These are phyloP conservation scores for Blastomyces gilchristii DNA, from an alignment of 2,329 filamentous ascomycete genomes.

Conservation along the genomic window DNA sequence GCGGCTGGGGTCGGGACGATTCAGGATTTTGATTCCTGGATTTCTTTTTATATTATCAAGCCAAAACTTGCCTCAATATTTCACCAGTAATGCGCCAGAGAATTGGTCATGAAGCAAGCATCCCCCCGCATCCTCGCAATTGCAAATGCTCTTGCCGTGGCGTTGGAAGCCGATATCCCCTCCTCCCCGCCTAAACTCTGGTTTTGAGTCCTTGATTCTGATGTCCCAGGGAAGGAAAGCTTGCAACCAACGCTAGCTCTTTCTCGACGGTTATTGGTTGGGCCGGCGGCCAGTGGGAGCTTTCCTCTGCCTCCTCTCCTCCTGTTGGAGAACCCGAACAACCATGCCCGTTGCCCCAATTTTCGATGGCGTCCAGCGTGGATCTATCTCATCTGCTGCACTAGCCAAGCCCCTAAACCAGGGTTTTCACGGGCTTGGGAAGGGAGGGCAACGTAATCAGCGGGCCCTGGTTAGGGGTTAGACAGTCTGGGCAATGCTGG, in stretches of 20 bases:
- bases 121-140: too few relatives aligned
- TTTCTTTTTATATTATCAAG: neutral
- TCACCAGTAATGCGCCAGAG: too few relatives aligned
- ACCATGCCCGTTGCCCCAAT: neutral
- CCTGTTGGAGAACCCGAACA: neutral
- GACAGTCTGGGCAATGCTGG: neutral
- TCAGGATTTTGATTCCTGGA: too few relatives aligned
- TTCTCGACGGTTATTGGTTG: too few relatives aligned
- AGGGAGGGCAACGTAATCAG: conserved; percentile 2
- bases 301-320: neutral
- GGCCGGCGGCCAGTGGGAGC: neutral
- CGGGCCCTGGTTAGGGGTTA: neutral
- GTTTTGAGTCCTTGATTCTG: neutral
- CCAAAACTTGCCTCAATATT: neutral
- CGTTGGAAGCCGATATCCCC: neutral
- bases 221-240: neutral
- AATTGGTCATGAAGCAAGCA: too few relatives aligned
- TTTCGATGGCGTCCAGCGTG: neutral
- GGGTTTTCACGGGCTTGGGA: neutral
- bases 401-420: neutral
- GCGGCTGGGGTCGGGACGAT: neutral
- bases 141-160: too few relatives aligned
- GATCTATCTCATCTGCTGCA: conserved; percentile 2
- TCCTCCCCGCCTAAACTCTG: neutral
- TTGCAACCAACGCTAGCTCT: neutral